Percentiles rank a stretch among this genome's conserved stretches.
Conservation (phyloP, 305 asterid genomes). For the Solanum aculeatissimum region DNA sequence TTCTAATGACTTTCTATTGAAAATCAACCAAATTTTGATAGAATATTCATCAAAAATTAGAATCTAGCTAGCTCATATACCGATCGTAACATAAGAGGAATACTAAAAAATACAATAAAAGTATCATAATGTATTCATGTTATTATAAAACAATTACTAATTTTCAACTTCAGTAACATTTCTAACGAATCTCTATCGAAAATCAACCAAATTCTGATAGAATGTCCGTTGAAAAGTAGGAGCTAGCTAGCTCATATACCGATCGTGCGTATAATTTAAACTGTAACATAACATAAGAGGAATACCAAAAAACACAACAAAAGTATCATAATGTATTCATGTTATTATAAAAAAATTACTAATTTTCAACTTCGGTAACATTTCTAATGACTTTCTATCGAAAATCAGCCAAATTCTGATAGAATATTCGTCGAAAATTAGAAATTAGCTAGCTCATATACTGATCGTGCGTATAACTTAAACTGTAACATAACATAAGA, state of each 20-base stretch:
- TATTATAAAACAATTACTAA: not conserved
- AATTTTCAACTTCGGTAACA: not conserved
- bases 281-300: not conserved
- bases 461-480: too few species aligned
- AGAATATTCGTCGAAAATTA: not conserved
- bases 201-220: not conserved
- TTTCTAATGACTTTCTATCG: not conserved
- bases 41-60: not conserved
- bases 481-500: not conserved
- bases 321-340: not conserved
- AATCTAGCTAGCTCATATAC: not conserved
- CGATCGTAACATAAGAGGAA: not conserved
- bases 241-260: too few species aligned
- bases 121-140: not conserved
- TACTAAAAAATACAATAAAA: not conserved
- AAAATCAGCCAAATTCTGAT: not conserved
- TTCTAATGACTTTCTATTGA: not conserved
- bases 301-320: not conserved
- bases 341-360: not conserved
- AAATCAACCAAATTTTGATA: too few species aligned
- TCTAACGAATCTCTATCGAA: not conserved
- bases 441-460: too few species aligned
- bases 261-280: too few species aligned
- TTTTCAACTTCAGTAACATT: not conserved
- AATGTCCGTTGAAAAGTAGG: not conserved